A percentile compares a stretch with the other conserved stretches of the same genome.
Conservation (phyloP, 352 stramenopile genomes). For the Nothophytophthora sp. region DNA sequence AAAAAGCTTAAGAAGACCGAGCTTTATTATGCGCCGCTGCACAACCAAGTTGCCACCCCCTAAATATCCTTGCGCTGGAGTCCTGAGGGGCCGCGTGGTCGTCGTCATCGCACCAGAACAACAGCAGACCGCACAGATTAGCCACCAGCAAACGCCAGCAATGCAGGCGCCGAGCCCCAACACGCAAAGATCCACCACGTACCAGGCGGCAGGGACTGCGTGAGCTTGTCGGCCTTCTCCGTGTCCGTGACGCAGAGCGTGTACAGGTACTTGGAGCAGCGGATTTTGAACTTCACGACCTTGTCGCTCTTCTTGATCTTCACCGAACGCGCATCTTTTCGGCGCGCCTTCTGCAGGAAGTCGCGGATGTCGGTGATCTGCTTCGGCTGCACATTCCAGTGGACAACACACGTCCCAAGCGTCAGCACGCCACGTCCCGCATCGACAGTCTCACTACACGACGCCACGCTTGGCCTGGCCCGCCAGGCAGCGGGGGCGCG, state of each 20-base stretch:
- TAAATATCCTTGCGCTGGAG: slow-evolving; percentile 94
- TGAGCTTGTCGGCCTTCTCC: slow-evolving; percentile 99
- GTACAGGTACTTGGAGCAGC: slow-evolving; percentile 99
- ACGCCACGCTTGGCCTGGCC: not conserved
- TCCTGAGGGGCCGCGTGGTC: too few species aligned
- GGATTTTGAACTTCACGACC: slow-evolving; percentile 99
- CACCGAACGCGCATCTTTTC: slow-evolving; percentile 98
- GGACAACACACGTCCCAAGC: slow-evolving; percentile 6
- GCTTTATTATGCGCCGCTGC: slow-evolving; percentile 76
- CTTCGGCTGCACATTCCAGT: slow-evolving; percentile 85
- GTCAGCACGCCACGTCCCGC: not conserved
- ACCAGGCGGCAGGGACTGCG: slow-evolving; percentile 98
- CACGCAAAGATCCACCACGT: slow-evolving; percentile 8
- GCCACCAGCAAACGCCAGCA: not conserved
- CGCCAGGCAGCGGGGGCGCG: not conserved
- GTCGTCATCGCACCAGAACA: too few species aligned
- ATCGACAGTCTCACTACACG: not conserved
- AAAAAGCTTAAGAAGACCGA: slow-evolving; percentile 76
- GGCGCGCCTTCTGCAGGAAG: slow-evolving; percentile 98
- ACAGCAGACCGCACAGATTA: not conserved
- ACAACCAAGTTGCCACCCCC: slow-evolving; percentile 45
- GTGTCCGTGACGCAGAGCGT: slow-evolving; percentile 98
- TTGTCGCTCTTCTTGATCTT: slow-evolving; percentile 99
- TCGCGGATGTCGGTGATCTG: slow-evolving; percentile 99
- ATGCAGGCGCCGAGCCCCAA: not conserved